Base-by-base conservation (phyloP, 2,329 filamentous ascomycete genomes). In the Pezicula rhizophila region DNA sequence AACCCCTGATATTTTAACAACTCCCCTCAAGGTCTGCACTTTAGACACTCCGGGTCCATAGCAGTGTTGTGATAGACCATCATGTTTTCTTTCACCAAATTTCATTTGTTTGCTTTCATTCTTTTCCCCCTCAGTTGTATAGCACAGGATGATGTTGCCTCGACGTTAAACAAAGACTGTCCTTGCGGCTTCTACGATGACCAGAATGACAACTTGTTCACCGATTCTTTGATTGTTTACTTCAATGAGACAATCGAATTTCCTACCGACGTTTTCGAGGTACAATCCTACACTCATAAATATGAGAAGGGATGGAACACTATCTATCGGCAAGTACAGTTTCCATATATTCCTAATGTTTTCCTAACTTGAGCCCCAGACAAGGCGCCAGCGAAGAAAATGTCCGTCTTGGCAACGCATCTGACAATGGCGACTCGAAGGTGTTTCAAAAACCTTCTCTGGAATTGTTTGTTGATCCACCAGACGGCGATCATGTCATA, bases 271-370 rank as follows among this genome's bases (percentile, higher is more conserved):
- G 62, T 67, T 14, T 71, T 75, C 48, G 45, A 68, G 7, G 58
- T 66, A 6, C 64, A 71, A 49, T 56, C 66, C 18, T 76, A 69
- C 54, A 58, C 61, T 43, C 64, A 75, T 56, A 64, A 64, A 20
- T 71, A 70, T 50, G 72, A 75, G 45, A 71, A 69, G 51, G 69
- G 71, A 41, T 75, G 70, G 70, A 72, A 71, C 52, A 63, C 66
- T 8, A 58, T 68, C 42, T 74, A 70, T 49, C 66, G 69, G 14
- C 66, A 73, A 52, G 72, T 23, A 23, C 23, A 23, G 23, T 4
- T 5, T 23, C 23, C 23, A 23, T 23, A 7, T 23, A 23, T 23
- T 23, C 6, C 23, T 23, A 7, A 23, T 23, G 6, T 23, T 23
- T 23, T 4, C 23, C 23, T 23, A 23, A 23, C 23, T 23, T 23